Evolutionary conservation across 129 eudicot species (phyloP).

Genomic region (Sambucus nigra): DNA sequence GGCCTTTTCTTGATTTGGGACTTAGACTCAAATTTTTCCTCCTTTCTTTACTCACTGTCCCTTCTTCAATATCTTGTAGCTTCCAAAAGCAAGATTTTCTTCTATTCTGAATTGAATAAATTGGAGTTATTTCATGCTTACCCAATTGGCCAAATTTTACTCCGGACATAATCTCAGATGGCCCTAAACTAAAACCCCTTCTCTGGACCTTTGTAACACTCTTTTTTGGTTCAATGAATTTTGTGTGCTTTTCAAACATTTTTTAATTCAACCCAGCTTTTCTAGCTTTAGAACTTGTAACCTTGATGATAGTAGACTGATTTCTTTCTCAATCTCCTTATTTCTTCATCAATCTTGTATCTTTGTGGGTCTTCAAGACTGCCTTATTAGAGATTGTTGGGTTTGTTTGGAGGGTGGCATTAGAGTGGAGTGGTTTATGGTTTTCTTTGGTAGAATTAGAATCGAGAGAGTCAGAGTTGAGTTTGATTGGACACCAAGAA

Average conservation of each 20-base stretch:
- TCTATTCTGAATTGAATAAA: constrained; percentile 35
- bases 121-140: constrained; percentile 38
- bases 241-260: constrained; percentile 38
- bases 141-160: background rate
- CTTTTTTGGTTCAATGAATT: constrained; percentile 40
- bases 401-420: constrained; percentile 3
- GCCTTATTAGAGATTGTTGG: constrained; percentile 8
- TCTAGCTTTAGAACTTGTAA: constrained; percentile 47
- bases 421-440: constrained; percentile 26
- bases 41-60: constrained; percentile 34
- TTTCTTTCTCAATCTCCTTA: constrained; percentile 58
- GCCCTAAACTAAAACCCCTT: constrained; percentile 36
- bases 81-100: constrained; percentile 86
- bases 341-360: constrained; percentile 48
- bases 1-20: constrained; percentile 37
- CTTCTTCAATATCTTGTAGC: constrained; percentile 66
- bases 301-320: constrained; percentile 41
- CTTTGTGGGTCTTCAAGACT: constrained; percentile 3
- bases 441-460: constrained; percentile 64
- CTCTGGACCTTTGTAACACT: constrained; percentile 20
- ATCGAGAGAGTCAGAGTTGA: constrained; percentile 30
- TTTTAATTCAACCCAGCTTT: constrained; percentile 37
- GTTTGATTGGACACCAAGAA: constrained; percentile 32
- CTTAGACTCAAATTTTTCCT: constrained; percentile 32
- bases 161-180: constrained; percentile 7